Evolutionary conservation across 2,329 filamentous ascomycete genomes (phyloP).

Genomic region (Diaporthe sp.): DNA sequence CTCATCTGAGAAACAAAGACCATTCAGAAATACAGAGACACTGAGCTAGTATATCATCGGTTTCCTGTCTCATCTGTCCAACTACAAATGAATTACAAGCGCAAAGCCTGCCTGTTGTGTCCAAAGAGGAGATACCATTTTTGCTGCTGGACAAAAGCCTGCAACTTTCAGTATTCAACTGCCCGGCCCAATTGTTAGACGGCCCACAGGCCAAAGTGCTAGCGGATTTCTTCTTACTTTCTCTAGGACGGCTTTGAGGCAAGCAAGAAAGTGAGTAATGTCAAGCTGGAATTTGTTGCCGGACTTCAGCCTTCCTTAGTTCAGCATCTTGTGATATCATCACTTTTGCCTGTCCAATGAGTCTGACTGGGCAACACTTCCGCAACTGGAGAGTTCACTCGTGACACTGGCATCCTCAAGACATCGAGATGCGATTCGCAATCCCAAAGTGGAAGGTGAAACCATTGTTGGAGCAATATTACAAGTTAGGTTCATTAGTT

Average conservation of each 20-base stretch:
- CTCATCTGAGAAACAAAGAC: too few species aligned
- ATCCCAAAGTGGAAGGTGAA: constrained; percentile 6
- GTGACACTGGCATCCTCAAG: background rate
- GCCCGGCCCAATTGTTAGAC: background rate
- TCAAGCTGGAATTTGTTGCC: too few species aligned
- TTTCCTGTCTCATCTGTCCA: too few species aligned
- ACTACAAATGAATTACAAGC: background rate
- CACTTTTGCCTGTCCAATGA: background rate
- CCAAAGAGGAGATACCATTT: background rate
- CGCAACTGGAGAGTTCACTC: background rate
- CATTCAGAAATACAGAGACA: too few species aligned
- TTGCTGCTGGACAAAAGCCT: background rate
- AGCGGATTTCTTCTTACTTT: too few species aligned
- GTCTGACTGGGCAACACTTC: background rate
- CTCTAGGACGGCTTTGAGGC: too few species aligned
- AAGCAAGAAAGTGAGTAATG: too few species aligned
- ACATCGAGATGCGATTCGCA: background rate
- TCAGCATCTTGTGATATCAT: background rate
- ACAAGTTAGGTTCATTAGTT: constrained; percentile 10
- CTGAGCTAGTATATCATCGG: too few species aligned
- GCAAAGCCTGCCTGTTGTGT: too few species aligned
- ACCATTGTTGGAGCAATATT: background rate
- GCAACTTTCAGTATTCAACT: background rate
- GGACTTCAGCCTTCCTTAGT: background rate
- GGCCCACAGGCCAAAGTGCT: too few species aligned